phyloP scores from a whole-genome alignment of 1,284 basidiomycete species.

The Ustilago xerochloae region DNA sequence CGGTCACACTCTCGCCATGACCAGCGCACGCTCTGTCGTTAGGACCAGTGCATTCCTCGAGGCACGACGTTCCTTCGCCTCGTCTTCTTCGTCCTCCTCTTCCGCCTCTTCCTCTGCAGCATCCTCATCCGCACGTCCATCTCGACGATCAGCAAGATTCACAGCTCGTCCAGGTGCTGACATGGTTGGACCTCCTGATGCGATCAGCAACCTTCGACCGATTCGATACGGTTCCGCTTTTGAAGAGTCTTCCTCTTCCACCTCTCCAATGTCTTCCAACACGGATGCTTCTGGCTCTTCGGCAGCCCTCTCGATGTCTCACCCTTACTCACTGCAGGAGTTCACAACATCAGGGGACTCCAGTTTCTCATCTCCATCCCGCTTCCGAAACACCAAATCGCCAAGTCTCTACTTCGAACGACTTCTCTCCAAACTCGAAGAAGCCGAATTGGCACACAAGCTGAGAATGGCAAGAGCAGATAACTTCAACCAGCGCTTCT shows the following conservation, averaged over 20 bases:
- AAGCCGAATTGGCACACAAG: constrained; percentile 58
- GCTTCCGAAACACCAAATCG: not conserved
- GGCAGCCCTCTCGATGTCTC: constrained; percentile 31
- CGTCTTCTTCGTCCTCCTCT: not conserved
- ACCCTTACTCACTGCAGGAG: constrained; percentile 64
- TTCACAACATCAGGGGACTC: constrained; percentile 45
- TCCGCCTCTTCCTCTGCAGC: not conserved
- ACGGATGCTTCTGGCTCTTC: constrained; percentile 2
- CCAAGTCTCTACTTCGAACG: constrained; percentile 50
- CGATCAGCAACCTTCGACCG: constrained; percentile 62
- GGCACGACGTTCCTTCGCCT: not conserved
- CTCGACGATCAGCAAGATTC: constrained; percentile 41
- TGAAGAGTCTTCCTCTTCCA: constrained; percentile 18
- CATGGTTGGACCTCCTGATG: constrained; percentile 60
- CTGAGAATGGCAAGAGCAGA: constrained; percentile 56
- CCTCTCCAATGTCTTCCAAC: not conserved
- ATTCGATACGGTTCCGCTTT: constrained; percentile 59
- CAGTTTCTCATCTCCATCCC: constrained; percentile 1
- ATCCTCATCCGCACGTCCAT: not conserved
- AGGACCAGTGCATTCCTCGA: not conserved
- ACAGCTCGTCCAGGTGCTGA: constrained; percentile 41
- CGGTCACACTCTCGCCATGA: not conserved
- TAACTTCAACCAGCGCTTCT: constrained; percentile 66
- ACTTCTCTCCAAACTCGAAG: constrained; percentile 50
- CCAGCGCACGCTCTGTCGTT: not conserved